Evolutionary conservation across 805 yeast genomes (phyloP).

Genomic region (Metschnikowia proteae): DNA sequence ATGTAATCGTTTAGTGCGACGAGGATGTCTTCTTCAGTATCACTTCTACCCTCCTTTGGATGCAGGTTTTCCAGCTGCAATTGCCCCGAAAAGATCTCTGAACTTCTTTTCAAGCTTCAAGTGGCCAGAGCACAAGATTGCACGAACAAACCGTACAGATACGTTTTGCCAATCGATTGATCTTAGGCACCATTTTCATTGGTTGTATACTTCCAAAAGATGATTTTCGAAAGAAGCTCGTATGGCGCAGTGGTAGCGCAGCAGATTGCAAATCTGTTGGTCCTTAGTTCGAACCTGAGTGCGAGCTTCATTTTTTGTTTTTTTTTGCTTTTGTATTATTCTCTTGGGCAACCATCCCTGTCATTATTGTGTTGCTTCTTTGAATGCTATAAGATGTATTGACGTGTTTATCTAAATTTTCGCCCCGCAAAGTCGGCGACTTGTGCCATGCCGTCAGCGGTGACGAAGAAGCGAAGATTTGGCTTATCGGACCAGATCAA

Average conservation of each 20-base stretch:
- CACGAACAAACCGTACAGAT: no score
- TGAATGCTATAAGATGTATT: background rate
- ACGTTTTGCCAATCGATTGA: no score
- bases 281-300: constrained; percentile 96
- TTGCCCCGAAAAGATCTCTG: no score
- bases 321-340: background rate
- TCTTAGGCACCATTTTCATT: no score
- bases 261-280: constrained; percentile 99
- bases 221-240: constrained; percentile 40
- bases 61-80: no score
- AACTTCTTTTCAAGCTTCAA: no score
- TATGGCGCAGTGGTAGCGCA: constrained; percentile 98
- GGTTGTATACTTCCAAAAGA: no score
- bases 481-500: constrained; percentile 78
- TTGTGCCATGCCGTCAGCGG: constrained; percentile 80
- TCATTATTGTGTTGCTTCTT: background rate
- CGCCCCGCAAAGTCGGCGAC: constrained; percentile 89
- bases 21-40: no score
- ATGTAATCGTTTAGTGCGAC: no score
- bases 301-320: constrained; percentile 53
- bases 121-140: no score
- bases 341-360: no score
- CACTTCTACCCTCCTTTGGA: no score
- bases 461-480: constrained; percentile 76
- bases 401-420: constrained; percentile 23